Conservation (phyloP, 441 rosid species). For the Capsella rubella region DNA sequence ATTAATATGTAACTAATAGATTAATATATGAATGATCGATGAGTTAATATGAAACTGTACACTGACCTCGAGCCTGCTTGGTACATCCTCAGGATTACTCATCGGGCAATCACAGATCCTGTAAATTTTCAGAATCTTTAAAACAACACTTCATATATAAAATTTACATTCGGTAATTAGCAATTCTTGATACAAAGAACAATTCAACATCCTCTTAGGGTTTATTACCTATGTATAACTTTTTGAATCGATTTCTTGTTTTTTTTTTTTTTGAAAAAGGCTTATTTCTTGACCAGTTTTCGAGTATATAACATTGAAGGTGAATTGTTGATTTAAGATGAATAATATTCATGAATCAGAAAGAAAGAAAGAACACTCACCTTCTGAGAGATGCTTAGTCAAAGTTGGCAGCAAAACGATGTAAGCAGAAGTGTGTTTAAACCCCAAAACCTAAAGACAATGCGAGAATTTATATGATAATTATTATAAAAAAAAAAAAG, state of each 20-base stretch:
- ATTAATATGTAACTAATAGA: not conserved
- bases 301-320: too few relatives aligned
- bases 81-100: slow-evolving; percentile 35
- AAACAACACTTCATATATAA: not conserved
- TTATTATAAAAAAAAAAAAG: not conserved
- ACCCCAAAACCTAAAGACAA: not conserved
- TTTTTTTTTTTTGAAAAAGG: too few relatives aligned
- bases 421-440: not conserved
- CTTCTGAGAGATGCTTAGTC: not conserved
- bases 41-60: not conserved
- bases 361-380: not conserved
- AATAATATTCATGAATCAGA: not conserved
- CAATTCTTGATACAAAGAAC: not conserved
- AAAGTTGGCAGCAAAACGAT: slow-evolving; percentile 15
- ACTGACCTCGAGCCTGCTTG: slow-evolving; percentile 35
- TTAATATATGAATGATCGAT: not conserved
- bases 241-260: too few relatives aligned
- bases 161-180: not conserved
- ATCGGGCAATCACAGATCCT: slow-evolving; percentile 18
- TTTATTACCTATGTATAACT: not conserved
- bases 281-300: too few relatives aligned
- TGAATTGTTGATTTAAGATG: not conserved
- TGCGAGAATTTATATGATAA: not conserved
- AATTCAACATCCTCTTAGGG: not conserved
- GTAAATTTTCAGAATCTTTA: not conserved